A percentile compares a stretch with the other conserved stretches of the same genome.
Conservation (phyloP, 2,329 filamentous ascomycete genomes). For the Rhinocladiella mackenziei region DNA sequence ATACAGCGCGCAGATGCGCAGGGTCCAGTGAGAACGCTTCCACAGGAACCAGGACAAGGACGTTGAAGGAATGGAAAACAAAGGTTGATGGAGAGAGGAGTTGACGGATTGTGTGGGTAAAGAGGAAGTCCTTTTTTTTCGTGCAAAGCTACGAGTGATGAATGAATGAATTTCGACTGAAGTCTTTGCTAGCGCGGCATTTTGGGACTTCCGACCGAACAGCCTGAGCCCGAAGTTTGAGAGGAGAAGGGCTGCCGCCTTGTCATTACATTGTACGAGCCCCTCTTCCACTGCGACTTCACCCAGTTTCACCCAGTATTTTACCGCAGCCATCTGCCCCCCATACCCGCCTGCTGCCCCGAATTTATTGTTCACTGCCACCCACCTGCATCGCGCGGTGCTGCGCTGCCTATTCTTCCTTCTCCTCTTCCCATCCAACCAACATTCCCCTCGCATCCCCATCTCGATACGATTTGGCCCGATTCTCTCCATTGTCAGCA, state of each 20-base stretch:
- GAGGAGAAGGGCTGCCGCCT: no score
- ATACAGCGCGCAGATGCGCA: constrained; percentile 7
- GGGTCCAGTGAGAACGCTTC: constrained; percentile 13
- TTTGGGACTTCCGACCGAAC: constrained; percentile 4
- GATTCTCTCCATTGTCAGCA: constrained; percentile 2
- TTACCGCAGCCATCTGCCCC: no score
- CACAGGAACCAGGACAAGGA: constrained; percentile 6
- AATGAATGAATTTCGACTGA: constrained; percentile 21
- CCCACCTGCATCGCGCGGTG: no score
- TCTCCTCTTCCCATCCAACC: neutral
- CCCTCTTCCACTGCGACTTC: no score
- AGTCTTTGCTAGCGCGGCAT: constrained; percentile 26
- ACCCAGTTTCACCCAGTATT: no score
- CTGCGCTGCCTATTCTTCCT: constrained; percentile 1
- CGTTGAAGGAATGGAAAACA: constrained; percentile 4
- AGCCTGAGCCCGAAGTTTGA: no score
- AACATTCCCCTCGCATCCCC: neutral
- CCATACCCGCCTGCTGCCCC: no score
- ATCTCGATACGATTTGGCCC: constrained; percentile 5
- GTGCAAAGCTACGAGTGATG: no score
- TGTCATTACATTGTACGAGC: no score
- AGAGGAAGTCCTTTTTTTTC: constrained; percentile 20
- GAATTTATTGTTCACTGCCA: no score
- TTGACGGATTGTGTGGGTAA: constrained; percentile 14
- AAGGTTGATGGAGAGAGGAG: constrained; percentile 10